Evolutionary conservation across 768 basidiomycete genomes (phyloP), one percentile per base, ranked within the genome.

Genomic region (Asterophora parasitica): DNA sequence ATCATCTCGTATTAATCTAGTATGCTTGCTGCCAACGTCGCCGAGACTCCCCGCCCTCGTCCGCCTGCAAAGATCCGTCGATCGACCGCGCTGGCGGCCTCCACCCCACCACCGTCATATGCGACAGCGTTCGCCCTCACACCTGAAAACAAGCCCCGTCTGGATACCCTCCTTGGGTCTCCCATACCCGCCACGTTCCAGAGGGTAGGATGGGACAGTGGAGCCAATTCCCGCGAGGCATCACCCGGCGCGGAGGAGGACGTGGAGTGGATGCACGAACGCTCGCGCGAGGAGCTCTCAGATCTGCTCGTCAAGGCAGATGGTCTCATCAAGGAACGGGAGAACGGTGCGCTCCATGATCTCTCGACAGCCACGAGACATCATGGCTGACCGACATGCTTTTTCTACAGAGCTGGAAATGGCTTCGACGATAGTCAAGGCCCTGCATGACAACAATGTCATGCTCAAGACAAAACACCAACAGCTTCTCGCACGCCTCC

Each of bases 231-330:
- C 10, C 27, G 57, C 40, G 52, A 53, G 43, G 27, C 56, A 42
- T 50, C 67, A 31, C 49, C 58, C 7, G 46, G 58, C 5, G 48
- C 33, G 5, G 60, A 62, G 13, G 55, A 47, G 23, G 56, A 57
- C 32, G 47, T 53, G 10, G 71, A 74, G 17, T 81, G 82, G 83
- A 65, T 75, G 55, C 71, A 75, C 50, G 83, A 83, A 53, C 77
- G 70, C 58, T 86, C 85, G n/a, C 74, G 80, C 32, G 87, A 85
- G 57, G 86, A 89, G 56, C 73, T 92, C 37, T 73, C 81, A 4
- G 75, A 76, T 35, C 70, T 92, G 35, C 74, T 92, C 30, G 66
- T 80, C 37, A 82, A 83, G 61, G 90, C 88, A 0, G 84, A 85
- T 53, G 79, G 71, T 50, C 70, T 91, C 40, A 90, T 92, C 54